These are phyloP conservation scores for Ploettnerulaceae sp. DNA, from an alignment of 2,329 filamentous ascomycete species.

Conservation along the genomic window DNA sequence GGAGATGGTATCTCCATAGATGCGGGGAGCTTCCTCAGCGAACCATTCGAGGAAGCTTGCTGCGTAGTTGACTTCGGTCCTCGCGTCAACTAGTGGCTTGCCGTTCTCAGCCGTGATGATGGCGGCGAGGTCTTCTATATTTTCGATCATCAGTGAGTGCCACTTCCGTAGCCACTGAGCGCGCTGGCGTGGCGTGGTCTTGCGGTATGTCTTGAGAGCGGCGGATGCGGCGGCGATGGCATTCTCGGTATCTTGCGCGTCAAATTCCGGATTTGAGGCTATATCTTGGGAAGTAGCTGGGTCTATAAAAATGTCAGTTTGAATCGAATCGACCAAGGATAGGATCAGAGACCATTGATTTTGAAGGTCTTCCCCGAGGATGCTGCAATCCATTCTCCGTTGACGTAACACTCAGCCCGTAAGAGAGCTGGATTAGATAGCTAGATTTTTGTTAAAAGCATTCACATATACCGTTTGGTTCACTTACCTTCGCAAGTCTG, in stretches of 20 bases:
- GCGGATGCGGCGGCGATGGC: constrained; percentile 80
- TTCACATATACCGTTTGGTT: no score
- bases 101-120: constrained; percentile 89
- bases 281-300: no score
- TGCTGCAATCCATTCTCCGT: constrained; percentile 86
- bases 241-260: constrained; percentile 66
- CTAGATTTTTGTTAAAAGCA: no score
- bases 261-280: constrained; percentile 81
- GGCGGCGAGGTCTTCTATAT: constrained; percentile 73
- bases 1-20: constrained; percentile 71
- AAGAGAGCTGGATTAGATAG: no score
- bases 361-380: constrained; percentile 89
- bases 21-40: constrained; percentile 68
- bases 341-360: constrained; percentile 74
- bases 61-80: constrained; percentile 67
- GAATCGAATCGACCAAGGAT: constrained; percentile 69
- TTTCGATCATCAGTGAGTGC: constrained; percentile 73
- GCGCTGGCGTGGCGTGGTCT: constrained; percentile 68
- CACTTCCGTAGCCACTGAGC: constrained; percentile 70
- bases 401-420: no score
- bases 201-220: constrained; percentile 68
- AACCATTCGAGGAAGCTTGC: constrained; percentile 79
- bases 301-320: no score
- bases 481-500: no score
- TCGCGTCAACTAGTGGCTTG: constrained; percentile 73